phyloP scores from a whole-genome alignment of 495 filamentous ascomycete genomes.

The Acidiella bohemica region DNA sequence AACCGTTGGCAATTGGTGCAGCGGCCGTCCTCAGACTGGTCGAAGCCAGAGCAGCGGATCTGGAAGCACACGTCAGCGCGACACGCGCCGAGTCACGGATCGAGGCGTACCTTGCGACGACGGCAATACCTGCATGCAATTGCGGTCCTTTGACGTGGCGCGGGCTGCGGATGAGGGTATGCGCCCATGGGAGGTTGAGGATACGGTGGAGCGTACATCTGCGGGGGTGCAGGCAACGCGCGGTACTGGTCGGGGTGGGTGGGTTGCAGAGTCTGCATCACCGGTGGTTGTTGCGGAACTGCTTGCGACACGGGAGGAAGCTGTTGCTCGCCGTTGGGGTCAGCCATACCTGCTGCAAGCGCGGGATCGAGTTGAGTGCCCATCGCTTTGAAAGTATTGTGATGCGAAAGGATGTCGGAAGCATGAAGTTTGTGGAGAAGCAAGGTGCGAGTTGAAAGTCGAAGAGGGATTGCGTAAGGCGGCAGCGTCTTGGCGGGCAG shows the following conservation, averaged over 20 bases:
- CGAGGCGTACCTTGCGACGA: constrained; percentile 55
- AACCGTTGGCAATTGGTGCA: constrained; percentile 72
- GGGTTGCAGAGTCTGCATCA: constrained; percentile 21
- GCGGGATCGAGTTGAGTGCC: constrained; percentile 12
- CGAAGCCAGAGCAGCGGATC: constrained; percentile 80
- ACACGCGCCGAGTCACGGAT: not conserved
- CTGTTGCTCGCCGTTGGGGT: constrained; percentile 6
- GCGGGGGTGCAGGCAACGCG: constrained; percentile 16
- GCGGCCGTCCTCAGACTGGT: constrained; percentile 59
- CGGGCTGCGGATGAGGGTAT: constrained; percentile 36
- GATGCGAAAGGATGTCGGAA: not conserved
- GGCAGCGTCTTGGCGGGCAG: constrained; percentile 16
- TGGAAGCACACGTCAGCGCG: constrained; percentile 25
- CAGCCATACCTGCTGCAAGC: constrained; percentile 10
- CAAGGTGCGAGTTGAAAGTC: constrained; percentile 2
- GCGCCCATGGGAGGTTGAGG: constrained; percentile 15
- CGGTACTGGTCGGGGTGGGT: constrained; percentile 23
- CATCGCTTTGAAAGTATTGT: constrained; percentile 3
- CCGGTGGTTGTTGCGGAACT: constrained; percentile 23
- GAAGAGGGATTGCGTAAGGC: constrained; percentile 6
- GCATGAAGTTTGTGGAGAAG: constrained; percentile 1
- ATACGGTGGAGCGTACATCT: constrained; percentile 18
- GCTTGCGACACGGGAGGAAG: constrained; percentile 17
- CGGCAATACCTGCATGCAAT: constrained; percentile 79
- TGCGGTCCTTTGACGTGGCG: constrained; percentile 65